Conservation (phyloP, 164 flowering plant species). For the Taxillus chinensis region DNA sequence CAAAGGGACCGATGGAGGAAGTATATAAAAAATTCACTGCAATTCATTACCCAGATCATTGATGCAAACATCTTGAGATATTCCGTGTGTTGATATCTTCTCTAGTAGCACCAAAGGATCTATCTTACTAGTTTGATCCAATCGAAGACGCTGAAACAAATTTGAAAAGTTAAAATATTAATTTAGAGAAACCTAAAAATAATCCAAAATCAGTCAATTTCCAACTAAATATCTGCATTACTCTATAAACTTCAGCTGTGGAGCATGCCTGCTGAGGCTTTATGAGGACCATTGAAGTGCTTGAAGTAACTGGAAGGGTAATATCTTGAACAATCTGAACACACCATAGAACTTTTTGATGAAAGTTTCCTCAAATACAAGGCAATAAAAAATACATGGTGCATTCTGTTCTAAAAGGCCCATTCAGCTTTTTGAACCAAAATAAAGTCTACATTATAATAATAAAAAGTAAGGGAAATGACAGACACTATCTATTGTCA, state of each 20-base stretch:
- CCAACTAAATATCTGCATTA: conserved; percentile 12
- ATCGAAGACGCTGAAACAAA: conserved; percentile 44
- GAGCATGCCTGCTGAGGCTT: conserved; percentile 88
- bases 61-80: conserved; percentile 86
- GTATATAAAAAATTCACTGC: background rate
- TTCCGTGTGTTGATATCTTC: conserved; percentile 52
- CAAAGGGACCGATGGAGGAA: background rate
- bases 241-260: conserved; percentile 96
- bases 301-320: conserved; percentile 55
- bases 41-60: conserved; percentile 75
- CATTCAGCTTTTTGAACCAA: too few species aligned
- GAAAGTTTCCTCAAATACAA: background rate
- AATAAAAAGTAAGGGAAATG: too few species aligned
- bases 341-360: background rate
- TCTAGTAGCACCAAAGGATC: conserved; percentile 71
- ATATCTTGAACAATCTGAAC: conserved; percentile 71
- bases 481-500: too few species aligned
- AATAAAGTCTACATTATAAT: too few species aligned
- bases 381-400: background rate
- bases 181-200: background rate
- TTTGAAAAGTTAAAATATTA: background rate
- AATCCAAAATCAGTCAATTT: background rate
- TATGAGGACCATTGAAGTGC: conserved; percentile 86
- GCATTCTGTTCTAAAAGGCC: too few species aligned
- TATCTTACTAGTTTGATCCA: conserved; percentile 65